A percentile compares a stretch with the other conserved stretches of the same genome.
These are phyloP conservation scores for Lachnellula suecica DNA, from an alignment of 2,329 filamentous ascomycete genomes.

Conservation along the genomic window DNA sequence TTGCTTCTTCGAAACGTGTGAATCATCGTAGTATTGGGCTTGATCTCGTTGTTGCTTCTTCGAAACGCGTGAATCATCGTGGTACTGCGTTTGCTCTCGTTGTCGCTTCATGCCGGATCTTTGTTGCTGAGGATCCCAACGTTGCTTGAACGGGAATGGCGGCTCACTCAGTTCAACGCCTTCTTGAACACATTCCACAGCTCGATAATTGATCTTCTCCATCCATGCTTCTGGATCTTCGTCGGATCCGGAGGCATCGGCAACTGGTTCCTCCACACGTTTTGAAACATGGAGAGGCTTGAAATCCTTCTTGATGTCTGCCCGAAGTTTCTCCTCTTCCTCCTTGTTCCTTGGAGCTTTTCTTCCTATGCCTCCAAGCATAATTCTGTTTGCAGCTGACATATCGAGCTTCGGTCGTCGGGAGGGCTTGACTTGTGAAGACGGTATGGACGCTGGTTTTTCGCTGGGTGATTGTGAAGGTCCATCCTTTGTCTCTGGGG, in stretches of 20 bases:
- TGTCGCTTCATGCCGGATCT: constrained; percentile 51
- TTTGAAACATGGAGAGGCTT: constrained; percentile 38
- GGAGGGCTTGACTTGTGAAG: constrained; percentile 6
- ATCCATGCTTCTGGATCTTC: constrained; percentile 68
- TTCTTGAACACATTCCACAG: constrained; percentile 81
- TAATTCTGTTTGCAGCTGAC: constrained; percentile 62
- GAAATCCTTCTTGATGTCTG: constrained; percentile 56
- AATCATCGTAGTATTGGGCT: constrained; percentile 40
- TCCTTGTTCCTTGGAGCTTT: constrained; percentile 66
- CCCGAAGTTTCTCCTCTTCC: constrained; percentile 63
- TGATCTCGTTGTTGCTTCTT: constrained; percentile 50
- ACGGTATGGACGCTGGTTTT: constrained; percentile 10
- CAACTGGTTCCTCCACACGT: constrained; percentile 9
- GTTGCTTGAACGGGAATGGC: constrained; percentile 85
- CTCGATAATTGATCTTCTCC: constrained; percentile 69
- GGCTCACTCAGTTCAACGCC: constrained; percentile 69
- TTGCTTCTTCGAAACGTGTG: too few species aligned
- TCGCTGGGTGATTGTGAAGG: neutral
- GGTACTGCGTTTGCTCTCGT: constrained; percentile 38
- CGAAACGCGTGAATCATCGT: constrained; percentile 34
- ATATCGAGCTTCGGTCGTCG: constrained; percentile 46
- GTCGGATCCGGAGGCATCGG: constrained; percentile 31
- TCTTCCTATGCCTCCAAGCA: constrained; percentile 72
- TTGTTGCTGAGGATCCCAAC: constrained; percentile 78
- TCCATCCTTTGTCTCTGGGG: neutral